Conservation (phyloP, 306 rosid genomes). For the Dicorynia guianensis region DNA sequence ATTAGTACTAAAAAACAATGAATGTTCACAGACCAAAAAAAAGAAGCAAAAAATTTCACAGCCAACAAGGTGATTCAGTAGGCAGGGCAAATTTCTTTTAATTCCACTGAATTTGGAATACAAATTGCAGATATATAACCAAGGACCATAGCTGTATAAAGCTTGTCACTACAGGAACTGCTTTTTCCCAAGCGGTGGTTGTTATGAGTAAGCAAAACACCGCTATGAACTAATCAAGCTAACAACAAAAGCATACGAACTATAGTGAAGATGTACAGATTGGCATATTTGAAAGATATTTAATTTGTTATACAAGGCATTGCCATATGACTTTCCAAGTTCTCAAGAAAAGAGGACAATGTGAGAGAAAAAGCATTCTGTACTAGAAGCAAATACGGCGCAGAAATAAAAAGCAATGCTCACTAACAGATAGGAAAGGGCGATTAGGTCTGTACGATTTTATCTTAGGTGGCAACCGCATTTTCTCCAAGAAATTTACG, state of each 20-base stretch:
- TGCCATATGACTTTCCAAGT: neutral
- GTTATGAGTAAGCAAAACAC: constrained; percentile 14
- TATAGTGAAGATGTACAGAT: constrained; percentile 4
- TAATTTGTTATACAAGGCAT: neutral
- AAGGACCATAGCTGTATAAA: neutral
- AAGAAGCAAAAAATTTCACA: too few species aligned
- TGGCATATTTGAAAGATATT: neutral
- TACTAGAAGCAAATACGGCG: neutral
- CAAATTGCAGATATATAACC: too few species aligned
- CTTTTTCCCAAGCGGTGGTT: neutral
- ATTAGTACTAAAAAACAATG: too few species aligned
- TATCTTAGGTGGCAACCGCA: constrained; percentile 82
- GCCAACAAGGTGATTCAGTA: too few species aligned
- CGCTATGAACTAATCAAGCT: constrained; percentile 20
- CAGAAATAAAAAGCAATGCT: constrained; percentile 42
- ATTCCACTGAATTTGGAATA: too few species aligned
- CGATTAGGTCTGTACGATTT: constrained; percentile 71
- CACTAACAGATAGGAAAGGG: constrained; percentile 10
- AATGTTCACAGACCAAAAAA: too few species aligned
- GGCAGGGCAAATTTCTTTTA: too few species aligned
- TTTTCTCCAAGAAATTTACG: constrained; percentile 70
- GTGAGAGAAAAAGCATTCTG: neutral
- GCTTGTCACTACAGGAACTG: constrained; percentile 2
- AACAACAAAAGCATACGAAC: neutral
- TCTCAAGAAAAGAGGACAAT: neutral